Conservation (phyloP, 176 grass and related monocot species). For the Coix lacrymajobi region DNA sequence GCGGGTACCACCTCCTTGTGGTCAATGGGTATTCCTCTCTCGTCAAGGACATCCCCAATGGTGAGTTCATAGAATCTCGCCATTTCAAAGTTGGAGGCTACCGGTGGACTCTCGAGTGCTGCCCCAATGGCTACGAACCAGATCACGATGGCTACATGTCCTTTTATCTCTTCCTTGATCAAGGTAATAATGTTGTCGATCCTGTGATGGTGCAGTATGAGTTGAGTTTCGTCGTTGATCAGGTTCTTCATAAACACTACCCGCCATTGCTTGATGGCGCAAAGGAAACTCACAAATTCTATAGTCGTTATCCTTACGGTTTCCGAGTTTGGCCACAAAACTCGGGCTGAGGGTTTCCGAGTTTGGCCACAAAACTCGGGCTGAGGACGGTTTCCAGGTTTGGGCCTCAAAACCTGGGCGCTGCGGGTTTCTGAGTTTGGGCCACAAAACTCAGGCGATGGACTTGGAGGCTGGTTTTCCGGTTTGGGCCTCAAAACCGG, state of each 20-base stretch:
- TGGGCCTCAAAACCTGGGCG: no score
- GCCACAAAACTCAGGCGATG: no score
- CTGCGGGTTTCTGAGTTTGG: no score
- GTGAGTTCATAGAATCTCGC: neutral
- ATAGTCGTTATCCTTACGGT: neutral
- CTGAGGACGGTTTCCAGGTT: no score
- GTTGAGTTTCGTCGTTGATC: slow-evolving; percentile 5
- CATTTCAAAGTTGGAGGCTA: neutral
- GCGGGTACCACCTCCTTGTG: slow-evolving; percentile 8
- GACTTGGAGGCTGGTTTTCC: no score
- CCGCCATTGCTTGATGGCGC: neutral
- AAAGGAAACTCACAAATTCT: neutral
- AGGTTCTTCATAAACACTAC: neutral
- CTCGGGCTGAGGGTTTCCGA: no score
- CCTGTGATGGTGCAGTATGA: neutral
- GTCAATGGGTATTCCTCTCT: neutral
- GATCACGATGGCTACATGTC: neutral
- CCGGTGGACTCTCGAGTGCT: neutral
- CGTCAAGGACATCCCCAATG: neutral
- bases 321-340: no score
- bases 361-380: no score
- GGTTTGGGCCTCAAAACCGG: no score
- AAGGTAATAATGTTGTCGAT: neutral
- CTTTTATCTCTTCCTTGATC: slow-evolving; percentile 1
- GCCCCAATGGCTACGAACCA: neutral